Evolutionary conservation across 148 eudicot genomes (phyloP), one percentile per base, ranked within the genome.

Genomic region (Rhododendron griersonianum): DNA sequence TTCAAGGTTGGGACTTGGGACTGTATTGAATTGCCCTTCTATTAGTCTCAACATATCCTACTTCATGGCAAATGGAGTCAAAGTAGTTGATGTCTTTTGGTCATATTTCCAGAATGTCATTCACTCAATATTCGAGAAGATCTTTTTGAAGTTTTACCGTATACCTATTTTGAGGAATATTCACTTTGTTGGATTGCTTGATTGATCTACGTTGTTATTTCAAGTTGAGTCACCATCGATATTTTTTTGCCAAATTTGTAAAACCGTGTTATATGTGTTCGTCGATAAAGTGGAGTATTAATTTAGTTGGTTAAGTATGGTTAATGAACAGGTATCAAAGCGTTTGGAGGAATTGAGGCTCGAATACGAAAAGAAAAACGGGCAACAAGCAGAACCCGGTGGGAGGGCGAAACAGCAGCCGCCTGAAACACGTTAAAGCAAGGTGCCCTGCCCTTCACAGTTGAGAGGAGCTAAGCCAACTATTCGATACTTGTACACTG

Each of bases 291-390:
- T 28, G 37, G 74, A 25, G 14, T 69, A 8, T 23, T n/a, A 65
- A 1, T 23, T 8, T 63, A 13, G 75, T 69, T 44, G 16, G 80
- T 35, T 11, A 63, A 16, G 37, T 39, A 63, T 25, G 44, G 65
- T 86, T 50, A 39, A 81, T 37, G 28, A 48, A 86, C 84, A 97
- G 99, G 96, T 97, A 45, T 94, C 99, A 1, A 95, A 89, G 87
- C 91, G 86, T 25, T 86, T 97, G 91, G 99, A 92, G 83, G 96
- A 91, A 50, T 84, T 93, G 88, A 94, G 84, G 92, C 83, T 92
- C 44, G 99, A 93, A 53, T 97, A 94, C 7, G 96, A 91, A 81
- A 93, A 93, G 90, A 84, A 89, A 81, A 89, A 92, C 50, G 93
- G 90, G 87, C 93, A 90, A 86, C 85, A 86, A 51, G 87, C 90